Conservation (phyloP, 192 early-diverging fungal species). For the Coemansia sp. region DNA sequence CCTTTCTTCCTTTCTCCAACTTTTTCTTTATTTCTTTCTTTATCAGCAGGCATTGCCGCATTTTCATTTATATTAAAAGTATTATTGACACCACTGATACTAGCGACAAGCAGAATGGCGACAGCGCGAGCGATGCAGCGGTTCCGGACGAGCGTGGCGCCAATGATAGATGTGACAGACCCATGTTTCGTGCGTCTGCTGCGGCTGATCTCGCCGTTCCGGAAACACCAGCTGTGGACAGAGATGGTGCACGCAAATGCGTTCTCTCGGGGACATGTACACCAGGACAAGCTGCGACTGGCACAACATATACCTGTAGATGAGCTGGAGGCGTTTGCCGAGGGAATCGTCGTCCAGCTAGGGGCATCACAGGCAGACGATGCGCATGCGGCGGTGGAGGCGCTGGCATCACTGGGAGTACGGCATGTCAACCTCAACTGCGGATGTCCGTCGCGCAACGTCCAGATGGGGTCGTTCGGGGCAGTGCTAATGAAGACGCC, state of each 20-base stretch:
- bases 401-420: conserved; percentile 59
- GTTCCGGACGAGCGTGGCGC: conserved; percentile 63
- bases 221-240: conserved; percentile 61
- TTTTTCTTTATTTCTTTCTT: not conserved
- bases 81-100: no score
- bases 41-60: not conserved
- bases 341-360: conserved; percentile 49
- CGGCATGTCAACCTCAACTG: conserved; percentile 69
- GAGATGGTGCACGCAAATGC: conserved; percentile 70
- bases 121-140: conserved; percentile 4
- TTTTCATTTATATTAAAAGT: no score
- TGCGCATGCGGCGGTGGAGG: conserved; percentile 27
- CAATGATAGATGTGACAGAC: conserved; percentile 78
- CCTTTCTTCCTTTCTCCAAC: not conserved
- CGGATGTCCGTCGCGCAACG: conserved; percentile 70
- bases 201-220: conserved; percentile 64
- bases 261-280: conserved; percentile 41
- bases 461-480: conserved; percentile 67
- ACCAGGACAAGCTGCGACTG: conserved; percentile 15
- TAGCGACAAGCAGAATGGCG: no score
- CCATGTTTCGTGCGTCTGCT: conserved; percentile 66
- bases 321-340: conserved; percentile 34
- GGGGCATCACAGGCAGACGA: conserved; percentile 34
- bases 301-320: conserved; percentile 28
- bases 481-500: conserved; percentile 73